Evolutionary conservation across 129 eudicot genomes (phyloP), one percentile per base, ranked within the genome.

Genomic region (Chrysanthemum seticuspe): DNA sequence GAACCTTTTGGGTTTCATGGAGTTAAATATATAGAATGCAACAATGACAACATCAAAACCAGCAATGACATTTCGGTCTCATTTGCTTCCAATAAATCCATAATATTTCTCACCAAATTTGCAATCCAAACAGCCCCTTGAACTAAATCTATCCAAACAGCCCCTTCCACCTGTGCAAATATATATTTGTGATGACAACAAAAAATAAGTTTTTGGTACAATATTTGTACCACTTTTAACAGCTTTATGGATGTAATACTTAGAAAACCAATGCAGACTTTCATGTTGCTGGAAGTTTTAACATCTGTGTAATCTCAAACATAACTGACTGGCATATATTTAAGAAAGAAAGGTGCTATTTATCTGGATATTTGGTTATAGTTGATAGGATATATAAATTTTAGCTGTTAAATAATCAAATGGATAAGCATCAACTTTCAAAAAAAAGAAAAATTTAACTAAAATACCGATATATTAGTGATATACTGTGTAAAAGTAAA

Each of bases 1-100:
- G 15, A 44, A 78, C 82, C 82, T 78, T 21, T 65, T 72, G 57
- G 82, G 67, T 56, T 78, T 78, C 62, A 29, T 78, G 73, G 68
- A 45, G 62, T 19, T 15, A 0, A 71, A 45, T 64, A 78, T 13
- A 64, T 40, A 54, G 68, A 70, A 78, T 64, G 55, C 62, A 78
- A 47, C 73, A 78, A 78, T 59, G 8, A 78, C 21, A 65, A 56
- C 27, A 4, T 71, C 52, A 57, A 78, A 68, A 56, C 56, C 48
- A 12, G 68, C 61, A 47, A 71, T 13, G 54, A 68, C 78, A 57
- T 47, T 12, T 56, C 54, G 54, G 54, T 54, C 25, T 78, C 78
- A 48, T 74, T 62, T 51, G 31, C 82, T 71, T 44, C 13, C 48
- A 78, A n/a, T 49, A 72, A 78, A 50, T 65, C 77, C 82, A 78